A percentile compares a stretch with the other conserved stretches of the same genome.
Evolutionary conservation across 2,329 filamentous ascomycete species (phyloP).

Genomic region (Fusarium sp.): DNA sequence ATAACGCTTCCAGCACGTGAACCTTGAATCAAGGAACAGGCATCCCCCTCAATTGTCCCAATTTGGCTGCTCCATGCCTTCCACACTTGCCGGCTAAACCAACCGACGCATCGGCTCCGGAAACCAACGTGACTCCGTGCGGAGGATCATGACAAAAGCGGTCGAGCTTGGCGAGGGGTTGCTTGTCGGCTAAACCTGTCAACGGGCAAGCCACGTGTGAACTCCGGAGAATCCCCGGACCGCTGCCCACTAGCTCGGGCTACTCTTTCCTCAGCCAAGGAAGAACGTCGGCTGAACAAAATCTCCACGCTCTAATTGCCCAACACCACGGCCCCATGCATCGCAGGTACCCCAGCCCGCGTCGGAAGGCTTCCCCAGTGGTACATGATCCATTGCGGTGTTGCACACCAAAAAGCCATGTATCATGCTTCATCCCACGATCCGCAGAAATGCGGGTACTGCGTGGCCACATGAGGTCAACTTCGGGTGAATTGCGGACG

Average conservation of each 20-base stretch:
- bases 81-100: background rate
- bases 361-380: slow-evolving; percentile 16
- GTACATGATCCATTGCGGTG: slow-evolving; percentile 1
- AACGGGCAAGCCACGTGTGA: slow-evolving; percentile 30
- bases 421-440: slow-evolving; percentile 2
- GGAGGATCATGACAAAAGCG: background rate
- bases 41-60: slow-evolving; percentile 6
- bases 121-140: background rate
- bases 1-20: background rate
- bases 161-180: background rate
- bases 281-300: slow-evolving; percentile 12
- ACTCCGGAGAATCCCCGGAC: slow-evolving; percentile 30
- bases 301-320: slow-evolving; percentile 30
- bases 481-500: slow-evolving; percentile 37
- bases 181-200: background rate
- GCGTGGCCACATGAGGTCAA: slow-evolving; percentile 32
- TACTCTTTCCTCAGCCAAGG: slow-evolving; percentile 21
- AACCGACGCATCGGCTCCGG: background rate
- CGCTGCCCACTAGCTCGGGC: slow-evolving; percentile 1
- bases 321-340: slow-evolving; percentile 27
- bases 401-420: background rate
- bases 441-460: slow-evolving; percentile 34
- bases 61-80: background rate
- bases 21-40: background rate
- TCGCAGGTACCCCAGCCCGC: slow-evolving; percentile 4